Base-by-base conservation (phyloP, 305 asterid genomes). In the Fraxinus ornus region DNA sequence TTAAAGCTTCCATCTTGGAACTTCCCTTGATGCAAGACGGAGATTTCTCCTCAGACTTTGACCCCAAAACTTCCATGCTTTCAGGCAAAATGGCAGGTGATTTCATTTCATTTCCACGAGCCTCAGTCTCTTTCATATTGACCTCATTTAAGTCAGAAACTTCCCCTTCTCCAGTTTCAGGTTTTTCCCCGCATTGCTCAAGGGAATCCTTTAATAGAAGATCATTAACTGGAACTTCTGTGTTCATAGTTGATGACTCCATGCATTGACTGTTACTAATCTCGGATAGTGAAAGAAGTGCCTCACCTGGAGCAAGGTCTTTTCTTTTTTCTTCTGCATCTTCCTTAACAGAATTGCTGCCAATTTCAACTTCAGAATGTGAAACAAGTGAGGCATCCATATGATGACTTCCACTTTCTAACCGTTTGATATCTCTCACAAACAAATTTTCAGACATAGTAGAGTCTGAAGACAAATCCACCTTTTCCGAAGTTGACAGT, bases 381-480 rank as follows among this genome's bases (percentile, higher is more conserved):
- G 83, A 81, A 79, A 55, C 84, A 86, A 35, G 62, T 75, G 84
- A 79, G 35, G 86, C 83, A 47, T 83, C 80, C 52, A 62, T 76
- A 41, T 77, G 41, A 78, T 52, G 74, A 78, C 81, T 81, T 76
- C 39, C 79, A 39, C 75, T 73, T 76, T 78, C 81, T 60, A 44
- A 49, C 68, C 52, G 73, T 8, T 87, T 74, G 66, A 72, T 77
- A 78, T 80, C 83, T 72, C 70, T 75, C 55, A 6, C 37, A 26
- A 78, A 79, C 78, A 79, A 75, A 66, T 81, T n/a, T 37, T 76
- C 85, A 28, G 84, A 62, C 78, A 77, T 78, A 79, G 80, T 71
- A 39, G 77, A 77, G 80, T 49, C 84, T 32, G 66, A 60, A 55
- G 10, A 84, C 26, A 35, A 62, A 66, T 81, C 89, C 55, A 32